phyloP scores from a whole-genome alignment of 2,329 filamentous ascomycete species.

The Clonostachys byssicola region DNA sequence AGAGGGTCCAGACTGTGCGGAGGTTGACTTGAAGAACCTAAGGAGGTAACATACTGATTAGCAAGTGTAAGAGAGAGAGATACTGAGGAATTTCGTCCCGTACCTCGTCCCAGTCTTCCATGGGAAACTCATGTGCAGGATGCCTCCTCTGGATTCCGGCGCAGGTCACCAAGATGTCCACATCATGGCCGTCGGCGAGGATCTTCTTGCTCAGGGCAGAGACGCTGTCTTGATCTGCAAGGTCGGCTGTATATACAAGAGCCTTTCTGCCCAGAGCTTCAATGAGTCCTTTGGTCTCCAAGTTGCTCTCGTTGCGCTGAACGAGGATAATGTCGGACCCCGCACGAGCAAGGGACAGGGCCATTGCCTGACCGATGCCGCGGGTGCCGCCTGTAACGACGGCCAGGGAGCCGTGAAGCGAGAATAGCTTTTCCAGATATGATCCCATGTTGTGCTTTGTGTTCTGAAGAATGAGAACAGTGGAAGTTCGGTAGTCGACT shows the following conservation, averaged over 20 bases:
- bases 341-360: constrained; percentile 9
- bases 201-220: constrained; percentile 8
- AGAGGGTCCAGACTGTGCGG: constrained; percentile 67
- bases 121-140: constrained; percentile 58
- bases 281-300: constrained; percentile 9
- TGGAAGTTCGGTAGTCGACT: too few relatives aligned
- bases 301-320: constrained; percentile 11
- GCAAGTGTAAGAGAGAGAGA: not conserved
- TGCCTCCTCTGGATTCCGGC: constrained; percentile 65
- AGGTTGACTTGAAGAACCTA: constrained; percentile 76
- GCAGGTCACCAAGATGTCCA: constrained; percentile 62
- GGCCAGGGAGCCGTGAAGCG: constrained; percentile 9
- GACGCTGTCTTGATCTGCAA: constrained; percentile 8
- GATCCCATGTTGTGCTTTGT: constrained; percentile 3
- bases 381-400: constrained; percentile 13
- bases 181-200: constrained; percentile 12
- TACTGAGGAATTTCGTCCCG: not conserved
- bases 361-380: constrained; percentile 14
- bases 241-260: constrained; percentile 12
- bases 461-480: too few relatives aligned
- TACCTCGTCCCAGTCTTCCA: constrained; percentile 60
- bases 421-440: constrained; percentile 10
- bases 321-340: constrained; percentile 11
- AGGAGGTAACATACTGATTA: not conserved
- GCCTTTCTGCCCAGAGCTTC: constrained; percentile 7